These are phyloP conservation scores for Thalassiosira mediterranea DNA, from an alignment of 352 stramenopile genomes.

Conservation along the genomic window DNA sequence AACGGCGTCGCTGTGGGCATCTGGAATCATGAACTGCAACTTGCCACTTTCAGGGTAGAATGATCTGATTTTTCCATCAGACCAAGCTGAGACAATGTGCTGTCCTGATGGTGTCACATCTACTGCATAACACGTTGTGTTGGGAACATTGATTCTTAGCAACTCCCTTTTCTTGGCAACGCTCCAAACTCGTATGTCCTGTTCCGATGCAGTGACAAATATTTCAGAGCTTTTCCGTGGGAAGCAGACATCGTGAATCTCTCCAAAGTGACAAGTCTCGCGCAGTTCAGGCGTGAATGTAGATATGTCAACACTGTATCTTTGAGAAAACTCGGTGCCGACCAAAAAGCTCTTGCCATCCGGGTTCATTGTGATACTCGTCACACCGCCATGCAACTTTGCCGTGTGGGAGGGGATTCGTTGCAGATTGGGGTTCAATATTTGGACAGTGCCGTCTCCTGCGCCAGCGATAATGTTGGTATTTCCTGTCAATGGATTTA, in stretches of 20 bases:
- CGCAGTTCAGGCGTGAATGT: constrained; percentile 82
- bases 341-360: constrained; percentile 86
- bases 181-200: constrained; percentile 96
- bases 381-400: constrained; percentile 91
- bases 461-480: constrained; percentile 91
- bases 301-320: constrained; percentile 86
- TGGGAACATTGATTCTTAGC: constrained; percentile 95
- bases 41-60: constrained; percentile 96
- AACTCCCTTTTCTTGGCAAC: constrained; percentile 90
- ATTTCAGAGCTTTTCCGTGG: constrained; percentile 91
- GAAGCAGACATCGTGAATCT: constrained; percentile 95
- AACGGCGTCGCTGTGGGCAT: constrained; percentile 92
- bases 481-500: constrained; percentile 84
- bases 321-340: constrained; percentile 93
- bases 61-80: constrained; percentile 95
- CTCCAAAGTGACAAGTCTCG: constrained; percentile 61
- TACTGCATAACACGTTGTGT: constrained; percentile 95
- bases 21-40: constrained; percentile 94
- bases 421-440: constrained; percentile 86
- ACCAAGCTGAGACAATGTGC: constrained; percentile 94
- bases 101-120: constrained; percentile 88
- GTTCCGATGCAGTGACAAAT: constrained; percentile 92
- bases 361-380: constrained; percentile 85
- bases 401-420: constrained; percentile 84
- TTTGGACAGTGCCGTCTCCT: constrained; percentile 89